Evolutionary conservation across 148 eudicot genomes (phyloP).

Genomic region (Vaccinium vitisidaea): DNA sequence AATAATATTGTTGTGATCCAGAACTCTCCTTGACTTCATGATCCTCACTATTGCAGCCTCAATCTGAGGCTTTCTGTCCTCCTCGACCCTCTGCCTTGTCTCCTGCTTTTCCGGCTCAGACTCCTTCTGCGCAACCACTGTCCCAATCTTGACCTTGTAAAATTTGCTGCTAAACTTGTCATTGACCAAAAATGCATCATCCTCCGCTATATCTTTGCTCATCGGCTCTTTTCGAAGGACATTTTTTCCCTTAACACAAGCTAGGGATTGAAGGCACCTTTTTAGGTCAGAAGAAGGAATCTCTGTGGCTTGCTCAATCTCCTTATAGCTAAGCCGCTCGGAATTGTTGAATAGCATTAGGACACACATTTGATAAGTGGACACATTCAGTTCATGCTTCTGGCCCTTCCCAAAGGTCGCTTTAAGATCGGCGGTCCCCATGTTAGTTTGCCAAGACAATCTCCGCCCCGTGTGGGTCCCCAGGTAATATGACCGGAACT

Average conservation of each 20-base stretch:
- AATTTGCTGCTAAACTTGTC: constrained; percentile 80
- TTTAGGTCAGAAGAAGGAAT: constrained; percentile 67
- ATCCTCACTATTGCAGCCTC: constrained; percentile 85
- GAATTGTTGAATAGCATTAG: constrained; percentile 81
- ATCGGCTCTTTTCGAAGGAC: constrained; percentile 78
- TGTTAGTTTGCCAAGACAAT: constrained; percentile 9
- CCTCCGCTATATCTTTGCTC: constrained; percentile 72
- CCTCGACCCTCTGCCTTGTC: constrained; percentile 80
- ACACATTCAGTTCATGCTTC: constrained; percentile 76
- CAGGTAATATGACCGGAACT: constrained; percentile 71
- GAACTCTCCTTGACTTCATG: constrained; percentile 70
- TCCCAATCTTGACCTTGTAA: constrained; percentile 38
- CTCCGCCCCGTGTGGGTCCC: constrained; percentile 51
- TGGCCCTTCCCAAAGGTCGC: constrained; percentile 73
- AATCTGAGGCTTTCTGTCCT: constrained; percentile 82
- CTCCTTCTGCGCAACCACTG: not conserved
- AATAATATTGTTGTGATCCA: constrained; percentile 66
- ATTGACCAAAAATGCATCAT: constrained; percentile 57
- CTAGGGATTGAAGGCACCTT: constrained; percentile 73
- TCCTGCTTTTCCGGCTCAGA: constrained; percentile 87
- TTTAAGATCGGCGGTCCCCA: constrained; percentile 24
- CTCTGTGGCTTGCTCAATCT: constrained; percentile 82
- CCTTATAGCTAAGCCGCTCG: constrained; percentile 60
- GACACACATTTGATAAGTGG: constrained; percentile 83
- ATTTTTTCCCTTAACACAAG: constrained; percentile 79